Evolutionary conservation across 2,329 filamentous ascomycete species (phyloP).

Genomic region (Epichloe sp.): DNA sequence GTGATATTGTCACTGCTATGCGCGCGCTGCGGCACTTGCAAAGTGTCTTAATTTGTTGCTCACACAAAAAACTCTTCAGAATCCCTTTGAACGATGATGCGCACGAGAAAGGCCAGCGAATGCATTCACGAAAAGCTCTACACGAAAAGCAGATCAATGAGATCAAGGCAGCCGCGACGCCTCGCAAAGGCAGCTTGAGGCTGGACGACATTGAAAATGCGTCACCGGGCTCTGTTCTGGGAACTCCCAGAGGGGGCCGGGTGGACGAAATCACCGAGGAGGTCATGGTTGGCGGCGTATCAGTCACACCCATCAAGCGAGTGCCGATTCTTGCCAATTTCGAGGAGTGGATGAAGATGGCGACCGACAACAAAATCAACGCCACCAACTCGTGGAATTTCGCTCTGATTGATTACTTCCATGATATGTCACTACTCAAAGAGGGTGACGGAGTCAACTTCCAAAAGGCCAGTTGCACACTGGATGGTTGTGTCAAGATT

Average conservation of each 20-base stretch:
- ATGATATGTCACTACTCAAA: slow-evolving; percentile 94
- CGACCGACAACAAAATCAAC: slow-evolving; percentile 98
- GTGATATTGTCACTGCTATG: background rate
- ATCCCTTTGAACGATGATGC: slow-evolving; percentile 95
- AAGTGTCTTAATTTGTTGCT: background rate
- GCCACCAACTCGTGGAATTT: slow-evolving; percentile 98
- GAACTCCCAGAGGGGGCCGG: slow-evolving; percentile 33
- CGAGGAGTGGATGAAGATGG: slow-evolving; percentile 99
- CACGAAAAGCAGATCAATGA: slow-evolving; percentile 89
- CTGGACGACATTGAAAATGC: slow-evolving; percentile 45
- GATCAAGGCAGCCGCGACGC: slow-evolving; percentile 60
- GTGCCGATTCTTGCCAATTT: slow-evolving; percentile 95
- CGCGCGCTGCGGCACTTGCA: background rate
- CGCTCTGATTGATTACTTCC: slow-evolving; percentile 98
- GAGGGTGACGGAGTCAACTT: slow-evolving; percentile 97
- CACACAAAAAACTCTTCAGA: slow-evolving; percentile 29
- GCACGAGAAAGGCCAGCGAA: slow-evolving; percentile 76
- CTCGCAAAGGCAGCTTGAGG: slow-evolving; percentile 48
- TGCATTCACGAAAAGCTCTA: slow-evolving; percentile 75
- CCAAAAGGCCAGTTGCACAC: slow-evolving; percentile 92
- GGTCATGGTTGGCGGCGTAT: slow-evolving; percentile 55
- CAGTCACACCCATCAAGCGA: slow-evolving; percentile 89
- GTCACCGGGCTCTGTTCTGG: slow-evolving; percentile 40
- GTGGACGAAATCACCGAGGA: slow-evolving; percentile 38
- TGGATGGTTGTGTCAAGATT: slow-evolving; percentile 98